Conservation (phyloP, 768 basidiomycete species). For the Ramaria rubella region DNA sequence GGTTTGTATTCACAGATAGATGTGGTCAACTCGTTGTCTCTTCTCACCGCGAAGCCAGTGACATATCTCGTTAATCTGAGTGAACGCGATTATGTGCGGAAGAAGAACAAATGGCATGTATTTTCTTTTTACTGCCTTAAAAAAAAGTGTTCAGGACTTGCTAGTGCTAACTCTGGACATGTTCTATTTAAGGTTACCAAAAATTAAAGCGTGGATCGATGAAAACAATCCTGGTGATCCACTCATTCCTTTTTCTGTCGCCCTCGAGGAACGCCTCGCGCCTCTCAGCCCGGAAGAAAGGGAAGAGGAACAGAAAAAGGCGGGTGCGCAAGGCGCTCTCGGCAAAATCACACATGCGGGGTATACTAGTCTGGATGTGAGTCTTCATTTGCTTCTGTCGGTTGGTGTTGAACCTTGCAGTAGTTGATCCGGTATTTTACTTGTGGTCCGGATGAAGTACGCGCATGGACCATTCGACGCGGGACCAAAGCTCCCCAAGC, state of each 20-base stretch:
- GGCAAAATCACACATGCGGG: conserved; percentile 95
- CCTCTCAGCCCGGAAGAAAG: conserved; percentile 58
- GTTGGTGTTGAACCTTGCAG: not conserved
- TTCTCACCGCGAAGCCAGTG: conserved; percentile 94
- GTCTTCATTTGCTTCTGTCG: conserved; percentile 19
- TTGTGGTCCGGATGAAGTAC: conserved; percentile 92
- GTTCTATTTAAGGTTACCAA: conserved; percentile 58
- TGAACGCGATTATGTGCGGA: conserved; percentile 89
- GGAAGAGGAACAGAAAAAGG: conserved; percentile 68
- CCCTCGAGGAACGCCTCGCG: conserved; percentile 86
- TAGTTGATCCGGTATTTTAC: conserved; percentile 96
- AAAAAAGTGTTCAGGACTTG: not conserved
- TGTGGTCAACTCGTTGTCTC: conserved; percentile 78
- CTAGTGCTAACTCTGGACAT: not conserved
- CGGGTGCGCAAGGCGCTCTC: conserved; percentile 69
- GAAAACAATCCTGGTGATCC: conserved; percentile 92
- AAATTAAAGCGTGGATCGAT: conserved; percentile 99
- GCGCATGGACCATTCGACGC: conserved; percentile 94
- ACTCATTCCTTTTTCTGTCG: conserved; percentile 94
- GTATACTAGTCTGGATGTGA: conserved; percentile 76
- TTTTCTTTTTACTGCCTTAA: too few species aligned
- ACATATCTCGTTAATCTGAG: conserved; percentile 97
- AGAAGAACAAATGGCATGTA: conserved; percentile 97
- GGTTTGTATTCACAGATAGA: conserved; percentile 53
- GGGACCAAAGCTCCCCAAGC: conserved; percentile 96